A percentile compares a stretch with the other conserved stretches of the same genome.
phyloP scores from a whole-genome alignment of 495 filamentous ascomycete genomes.

The Hypomontagnella submonticulosa region DNA sequence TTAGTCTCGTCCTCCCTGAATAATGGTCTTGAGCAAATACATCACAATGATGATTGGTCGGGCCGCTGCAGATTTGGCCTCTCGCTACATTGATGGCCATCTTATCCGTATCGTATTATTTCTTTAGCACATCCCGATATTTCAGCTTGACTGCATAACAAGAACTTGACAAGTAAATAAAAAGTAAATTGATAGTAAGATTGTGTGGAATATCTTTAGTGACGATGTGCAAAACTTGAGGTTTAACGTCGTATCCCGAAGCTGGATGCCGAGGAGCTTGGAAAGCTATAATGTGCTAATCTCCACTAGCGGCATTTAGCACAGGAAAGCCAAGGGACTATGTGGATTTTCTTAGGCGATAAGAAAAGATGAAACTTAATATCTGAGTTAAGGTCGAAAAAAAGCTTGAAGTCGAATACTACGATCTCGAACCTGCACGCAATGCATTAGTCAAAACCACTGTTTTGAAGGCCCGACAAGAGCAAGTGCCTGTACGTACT shows the following conservation, averaged over 20 bases:
- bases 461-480: background rate
- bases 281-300: conserved; percentile 2
- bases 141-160: no score
- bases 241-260: conserved; percentile 7
- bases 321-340: conserved; percentile 5
- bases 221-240: background rate
- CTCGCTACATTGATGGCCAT: no score
- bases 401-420: conserved; percentile 5
- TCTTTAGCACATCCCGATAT: background rate
- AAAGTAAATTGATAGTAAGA: no score
- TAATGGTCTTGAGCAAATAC: background rate
- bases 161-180: no score
- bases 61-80: background rate
- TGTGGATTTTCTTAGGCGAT: conserved; percentile 7
- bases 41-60: conserved; percentile 5
- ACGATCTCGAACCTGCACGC: conserved; percentile 4
- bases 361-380: conserved; percentile 20
- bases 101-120: no score
- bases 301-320: conserved; percentile 22
- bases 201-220: no score
- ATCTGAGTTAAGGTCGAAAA: conserved; percentile 15
- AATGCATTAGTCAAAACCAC: conserved; percentile 21
- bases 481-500: background rate
- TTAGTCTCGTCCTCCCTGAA: background rate
- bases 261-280: conserved; percentile 23